Evolutionary conservation across 345 rosid genomes (phyloP).

Genomic region (Bruguiera parviflora): DNA sequence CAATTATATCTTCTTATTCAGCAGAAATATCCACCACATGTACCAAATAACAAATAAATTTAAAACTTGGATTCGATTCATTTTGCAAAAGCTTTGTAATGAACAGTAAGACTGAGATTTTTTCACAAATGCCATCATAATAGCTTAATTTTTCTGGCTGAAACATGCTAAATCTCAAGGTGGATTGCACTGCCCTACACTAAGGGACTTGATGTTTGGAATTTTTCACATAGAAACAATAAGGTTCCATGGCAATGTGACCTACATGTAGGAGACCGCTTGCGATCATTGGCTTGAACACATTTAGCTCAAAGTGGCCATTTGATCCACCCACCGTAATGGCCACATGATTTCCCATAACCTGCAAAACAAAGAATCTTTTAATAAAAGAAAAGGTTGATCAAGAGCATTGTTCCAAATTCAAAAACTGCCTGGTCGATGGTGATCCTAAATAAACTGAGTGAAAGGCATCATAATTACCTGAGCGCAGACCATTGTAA

Average conservation of each 20-base stretch:
- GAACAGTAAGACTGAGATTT: neutral
- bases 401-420: neutral
- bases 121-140: neutral
- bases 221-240: neutral
- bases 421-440: neutral
- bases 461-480: slow-evolving; percentile 33
- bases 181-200: neutral
- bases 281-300: slow-evolving; percentile 97
- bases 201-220: neutral
- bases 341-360: slow-evolving; percentile 93
- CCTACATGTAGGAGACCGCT: slow-evolving; percentile 78
- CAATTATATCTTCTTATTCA: too few species aligned
- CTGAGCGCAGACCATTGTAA: slow-evolving; percentile 98
- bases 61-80: neutral
- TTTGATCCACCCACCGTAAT: slow-evolving; percentile 89
- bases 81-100: neutral
- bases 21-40: too few species aligned
- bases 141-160: neutral
- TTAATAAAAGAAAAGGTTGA: neutral
- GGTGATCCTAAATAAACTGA: slow-evolving; percentile 16
- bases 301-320: slow-evolving; percentile 94
- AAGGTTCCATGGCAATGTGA: slow-evolving; percentile 6
- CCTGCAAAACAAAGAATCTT: slow-evolving; percentile 41
- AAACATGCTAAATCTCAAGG: neutral
- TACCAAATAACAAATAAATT: neutral